These are phyloP conservation scores for Friedmanniomyces simplex DNA, from an alignment of 495 filamentous ascomycete species.

Conservation along the genomic window DNA sequence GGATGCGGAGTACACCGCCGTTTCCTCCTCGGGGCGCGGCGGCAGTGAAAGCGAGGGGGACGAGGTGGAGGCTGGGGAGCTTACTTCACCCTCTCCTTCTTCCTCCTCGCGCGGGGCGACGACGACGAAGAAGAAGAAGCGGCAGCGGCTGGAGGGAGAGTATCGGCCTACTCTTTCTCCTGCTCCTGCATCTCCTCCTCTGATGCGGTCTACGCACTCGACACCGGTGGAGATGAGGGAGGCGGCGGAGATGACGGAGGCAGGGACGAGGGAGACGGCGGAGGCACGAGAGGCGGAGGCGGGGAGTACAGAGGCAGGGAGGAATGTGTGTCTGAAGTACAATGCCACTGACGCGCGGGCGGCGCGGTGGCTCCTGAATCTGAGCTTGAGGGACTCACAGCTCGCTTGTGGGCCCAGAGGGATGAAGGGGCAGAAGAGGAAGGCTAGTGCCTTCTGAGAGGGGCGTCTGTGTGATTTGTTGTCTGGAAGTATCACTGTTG, in stretches of 20 bases:
- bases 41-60: not conserved
- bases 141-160: no score
- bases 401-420: not conserved
- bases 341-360: constrained; percentile 7
- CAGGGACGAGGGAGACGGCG: no score
- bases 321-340: no score
- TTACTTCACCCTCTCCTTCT: no score
- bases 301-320: no score
- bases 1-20: not conserved
- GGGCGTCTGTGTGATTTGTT: no score
- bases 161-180: not conserved
- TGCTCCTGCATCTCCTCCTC: no score
- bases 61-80: not conserved
- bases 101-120: no score
- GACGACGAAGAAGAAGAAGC: not conserved
- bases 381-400: constrained; percentile 3
- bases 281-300: no score
- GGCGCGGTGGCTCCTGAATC: constrained; percentile 9
- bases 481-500: no score
- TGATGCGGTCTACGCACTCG: not conserved
- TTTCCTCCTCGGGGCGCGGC: not conserved
- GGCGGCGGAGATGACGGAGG: not conserved
- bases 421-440: not conserved
- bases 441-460: not conserved
- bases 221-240: not conserved